Evolutionary conservation across 805 yeast genomes (phyloP), one percentile per base, ranked within the genome.

Genomic region (Kodamaea jinghongensis): DNA sequence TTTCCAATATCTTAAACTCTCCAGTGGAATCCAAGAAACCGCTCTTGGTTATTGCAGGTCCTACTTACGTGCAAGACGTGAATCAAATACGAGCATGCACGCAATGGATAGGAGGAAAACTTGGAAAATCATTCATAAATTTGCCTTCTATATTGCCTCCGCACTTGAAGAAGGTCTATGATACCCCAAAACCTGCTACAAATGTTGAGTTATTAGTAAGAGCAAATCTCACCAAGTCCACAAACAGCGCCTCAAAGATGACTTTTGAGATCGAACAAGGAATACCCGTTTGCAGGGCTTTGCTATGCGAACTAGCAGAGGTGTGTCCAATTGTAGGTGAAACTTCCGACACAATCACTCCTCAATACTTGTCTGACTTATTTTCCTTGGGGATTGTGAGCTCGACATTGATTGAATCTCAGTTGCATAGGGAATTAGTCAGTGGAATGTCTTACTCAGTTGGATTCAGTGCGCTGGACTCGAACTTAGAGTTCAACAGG

Each of bases 381-480:
- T 71, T 63, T 50, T 60, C 74, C 44, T 46, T 73, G 17, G 75
- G 75, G 0, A 47, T 72, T 22, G 63, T 75, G 5, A 65, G 70
- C 23, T 61, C 75, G 2, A 58, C 70, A 3, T 59, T 71, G 30
- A 47, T 67, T 22, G 79, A 75, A 52, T 70, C 75, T 20, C 79
- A 73, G 49, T 51, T 70, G 41, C 78, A 74, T 57, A 54, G 79
- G 43, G 79, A 74, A 46, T 51, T 75, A 42, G 68, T 67, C n/a
- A 71, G 77, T 6, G 79, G 79, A 1, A 53, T 65, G 15, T 70
- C 79, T 0, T 74, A 65, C 53, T 71, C 79, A 1, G 70, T 76
- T 12, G 79, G 79, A 0, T 73, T 72, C 49, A 55, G 55, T 23
- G 51, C 63, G n/a, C 45, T 32, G 34, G 58, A 55, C 31, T 43